Conservation (phyloP, 305 asterid genomes). For the Andrographis paniculata region DNA sequence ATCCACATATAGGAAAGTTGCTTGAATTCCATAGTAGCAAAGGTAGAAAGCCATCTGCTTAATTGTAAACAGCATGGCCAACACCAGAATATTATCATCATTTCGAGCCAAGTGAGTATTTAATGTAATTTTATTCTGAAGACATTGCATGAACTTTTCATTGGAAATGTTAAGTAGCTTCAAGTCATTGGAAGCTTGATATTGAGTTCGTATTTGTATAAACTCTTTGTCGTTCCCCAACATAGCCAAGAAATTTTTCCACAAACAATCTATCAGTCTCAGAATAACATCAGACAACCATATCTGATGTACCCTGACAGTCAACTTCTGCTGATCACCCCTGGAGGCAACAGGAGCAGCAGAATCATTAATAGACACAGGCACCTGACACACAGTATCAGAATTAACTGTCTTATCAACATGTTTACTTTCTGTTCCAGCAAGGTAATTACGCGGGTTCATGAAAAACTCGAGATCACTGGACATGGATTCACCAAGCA, state of each 20-base stretch:
- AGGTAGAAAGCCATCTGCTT: constrained; percentile 68
- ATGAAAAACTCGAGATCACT: constrained; percentile 57
- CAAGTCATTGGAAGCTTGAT: constrained; percentile 31
- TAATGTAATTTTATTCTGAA: constrained; percentile 25
- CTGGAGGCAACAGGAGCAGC: constrained; percentile 33
- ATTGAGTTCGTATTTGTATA: constrained; percentile 19
- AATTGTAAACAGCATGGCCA: constrained; percentile 41
- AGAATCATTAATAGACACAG: constrained; percentile 28
- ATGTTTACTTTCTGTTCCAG: constrained; percentile 32
- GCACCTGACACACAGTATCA: constrained; percentile 21
- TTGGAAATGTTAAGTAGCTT: constrained; percentile 32
- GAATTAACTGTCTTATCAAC: constrained; percentile 27
- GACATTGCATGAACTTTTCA: constrained; percentile 31
- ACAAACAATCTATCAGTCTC: constrained; percentile 30
- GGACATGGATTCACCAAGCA: constrained; percentile 51
- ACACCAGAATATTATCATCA: constrained; percentile 25
- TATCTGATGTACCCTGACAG: constrained; percentile 36
- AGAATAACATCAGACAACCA: constrained; percentile 39
- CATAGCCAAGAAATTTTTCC: constrained; percentile 33
- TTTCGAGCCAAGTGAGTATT: constrained; percentile 22
- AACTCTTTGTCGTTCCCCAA: constrained; percentile 35
- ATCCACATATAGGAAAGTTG: constrained; percentile 37
- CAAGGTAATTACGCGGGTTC: constrained; percentile 39
- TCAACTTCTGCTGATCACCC: constrained; percentile 37
- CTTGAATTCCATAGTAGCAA: constrained; percentile 54